A percentile compares a stretch with the other conserved stretches of the same genome.
These are phyloP conservation scores for Pyrenochaeta sp. DNA, from an alignment of 2,329 filamentous ascomycete genomes.

Conservation along the genomic window DNA sequence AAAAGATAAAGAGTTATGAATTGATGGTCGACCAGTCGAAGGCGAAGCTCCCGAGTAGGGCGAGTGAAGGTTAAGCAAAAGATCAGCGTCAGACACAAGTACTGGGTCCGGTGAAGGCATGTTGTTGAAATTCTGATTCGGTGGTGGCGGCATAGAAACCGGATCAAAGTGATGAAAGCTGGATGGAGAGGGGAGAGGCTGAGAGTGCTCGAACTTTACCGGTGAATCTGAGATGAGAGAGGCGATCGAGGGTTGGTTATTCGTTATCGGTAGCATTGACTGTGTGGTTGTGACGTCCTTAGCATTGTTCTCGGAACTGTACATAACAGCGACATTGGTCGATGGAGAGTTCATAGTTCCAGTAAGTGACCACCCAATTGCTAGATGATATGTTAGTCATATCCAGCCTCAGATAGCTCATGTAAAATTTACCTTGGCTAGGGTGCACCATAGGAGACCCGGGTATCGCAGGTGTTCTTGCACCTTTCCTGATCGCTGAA, in stretches of 20 bases:
- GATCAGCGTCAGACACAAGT: constrained; percentile 56
- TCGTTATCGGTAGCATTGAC: constrained; percentile 29
- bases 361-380: constrained; percentile 86
- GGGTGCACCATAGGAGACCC: constrained; percentile 59
- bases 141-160: constrained; percentile 42
- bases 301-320: constrained; percentile 61
- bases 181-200: constrained; percentile 31
- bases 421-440: constrained; percentile 55
- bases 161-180: constrained; percentile 34
- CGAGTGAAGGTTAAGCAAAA: constrained; percentile 59
- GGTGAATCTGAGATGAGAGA: constrained; percentile 38
- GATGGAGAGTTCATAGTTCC: constrained; percentile 86
- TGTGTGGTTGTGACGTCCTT: constrained; percentile 28
- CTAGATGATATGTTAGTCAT: constrained; percentile 42
- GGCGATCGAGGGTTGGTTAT: constrained; percentile 37
- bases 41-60: constrained; percentile 48
- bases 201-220: constrained; percentile 35
- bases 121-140: constrained; percentile 29
- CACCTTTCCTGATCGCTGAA: constrained; percentile 40
- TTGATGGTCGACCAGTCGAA: constrained; percentile 13
- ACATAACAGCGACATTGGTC: constrained; percentile 82
- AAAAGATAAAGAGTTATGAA: constrained; percentile 26
- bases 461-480: constrained; percentile 38
- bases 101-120: constrained; percentile 38
- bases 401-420: neutral